Base-by-base conservation (phyloP, 495 filamentous ascomycete species). In the Cercophora newfieldiana region DNA sequence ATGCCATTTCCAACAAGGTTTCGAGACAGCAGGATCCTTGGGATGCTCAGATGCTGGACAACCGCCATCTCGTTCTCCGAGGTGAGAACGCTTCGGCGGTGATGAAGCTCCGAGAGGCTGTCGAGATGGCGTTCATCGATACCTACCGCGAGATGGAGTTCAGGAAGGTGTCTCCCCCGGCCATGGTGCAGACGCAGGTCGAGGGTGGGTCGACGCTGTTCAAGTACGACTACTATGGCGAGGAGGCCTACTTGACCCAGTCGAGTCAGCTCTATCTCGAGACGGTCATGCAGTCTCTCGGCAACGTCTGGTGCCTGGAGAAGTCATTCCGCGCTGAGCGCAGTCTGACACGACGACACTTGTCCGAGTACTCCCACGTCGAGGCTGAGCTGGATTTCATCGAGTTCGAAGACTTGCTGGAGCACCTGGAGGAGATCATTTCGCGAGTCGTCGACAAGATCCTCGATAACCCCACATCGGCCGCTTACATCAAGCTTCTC, bases 291-390 rank as follows among this genome's bases (percentile, higher is more conserved):
- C 92, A 93, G 18, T 92, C 90, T 24, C 82, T 97, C 64, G 95
- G 95, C 64, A 90, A 97, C 71, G 93, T 97, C 65, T 99, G 92
- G 85, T 97, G 94, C 77, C 92, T 99, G 66, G 94, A 96, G 80
- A 95, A 96, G 70, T 98, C 95, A 12, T 99, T 98, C 88, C 94
- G 95, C 59, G 95, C 95, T 25, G 95, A 99, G 78, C 97, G 97
- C 78, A 94, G 90, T 3, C 82, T 97, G 21, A 99, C 95, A 60
- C 90, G 95, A 49, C 92, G 95, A 69, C 95, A 99, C 77, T 54
- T 66, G 53, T 63, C 64, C 10, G 57, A 71, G 79, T 99, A 97
- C 81, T 96, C 95, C 0, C 95, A 99, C 81, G 86, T 99, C 67
- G 95, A 99, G 79, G 96, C 91, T 67, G 95, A 99, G 78, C 80